Percentiles rank a stretch among this genome's conserved stretches.
phyloP scores from a whole-genome alignment of 1,284 basidiomycete species.

The Neolentinus lepideus region DNA sequence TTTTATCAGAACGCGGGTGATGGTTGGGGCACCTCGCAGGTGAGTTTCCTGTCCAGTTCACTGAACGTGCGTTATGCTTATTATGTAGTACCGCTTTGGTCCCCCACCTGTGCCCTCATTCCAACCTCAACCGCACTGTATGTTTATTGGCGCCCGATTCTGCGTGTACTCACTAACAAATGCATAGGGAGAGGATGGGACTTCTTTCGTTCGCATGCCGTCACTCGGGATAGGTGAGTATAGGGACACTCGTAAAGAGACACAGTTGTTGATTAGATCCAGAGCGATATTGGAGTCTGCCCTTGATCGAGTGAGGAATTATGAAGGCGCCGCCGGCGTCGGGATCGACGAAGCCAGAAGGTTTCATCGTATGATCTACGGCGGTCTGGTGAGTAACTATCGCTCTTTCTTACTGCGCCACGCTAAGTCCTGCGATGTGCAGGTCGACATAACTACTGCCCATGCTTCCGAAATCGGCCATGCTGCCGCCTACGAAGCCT shows the following conservation, averaged over 20 bases:
- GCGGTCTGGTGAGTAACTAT: constrained; percentile 35
- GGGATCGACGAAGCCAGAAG: constrained; percentile 45
- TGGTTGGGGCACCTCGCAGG: constrained; percentile 43
- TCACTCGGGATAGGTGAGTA: constrained; percentile 47
- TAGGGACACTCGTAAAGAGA: constrained; percentile 4
- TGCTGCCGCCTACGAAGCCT: constrained; percentile 63
- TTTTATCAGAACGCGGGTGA: constrained; percentile 38
- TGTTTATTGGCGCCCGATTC: constrained; percentile 12
- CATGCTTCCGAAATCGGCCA: constrained; percentile 50
- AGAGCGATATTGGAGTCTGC: constrained; percentile 47
- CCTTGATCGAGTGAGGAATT: constrained; percentile 41
- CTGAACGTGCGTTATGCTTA: not conserved
- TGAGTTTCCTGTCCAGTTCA: constrained; percentile 8
- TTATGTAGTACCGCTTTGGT: constrained; percentile 44
- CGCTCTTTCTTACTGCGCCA: constrained; percentile 1
- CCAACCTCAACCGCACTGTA: constrained; percentile 53
- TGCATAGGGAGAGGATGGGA: constrained; percentile 48
- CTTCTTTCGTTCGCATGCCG: constrained; percentile 54
- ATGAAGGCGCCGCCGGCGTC: constrained; percentile 30
- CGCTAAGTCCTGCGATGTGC: constrained; percentile 15
- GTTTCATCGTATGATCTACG: constrained; percentile 55
- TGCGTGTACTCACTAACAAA: constrained; percentile 11
- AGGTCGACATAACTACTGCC: constrained; percentile 30
- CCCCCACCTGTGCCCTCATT: constrained; percentile 46
- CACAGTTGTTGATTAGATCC: not conserved